These are phyloP conservation scores for Saccharomyces hybrid DNA, from an alignment of 1,139 yeast genomes.

Conservation along the genomic window DNA sequence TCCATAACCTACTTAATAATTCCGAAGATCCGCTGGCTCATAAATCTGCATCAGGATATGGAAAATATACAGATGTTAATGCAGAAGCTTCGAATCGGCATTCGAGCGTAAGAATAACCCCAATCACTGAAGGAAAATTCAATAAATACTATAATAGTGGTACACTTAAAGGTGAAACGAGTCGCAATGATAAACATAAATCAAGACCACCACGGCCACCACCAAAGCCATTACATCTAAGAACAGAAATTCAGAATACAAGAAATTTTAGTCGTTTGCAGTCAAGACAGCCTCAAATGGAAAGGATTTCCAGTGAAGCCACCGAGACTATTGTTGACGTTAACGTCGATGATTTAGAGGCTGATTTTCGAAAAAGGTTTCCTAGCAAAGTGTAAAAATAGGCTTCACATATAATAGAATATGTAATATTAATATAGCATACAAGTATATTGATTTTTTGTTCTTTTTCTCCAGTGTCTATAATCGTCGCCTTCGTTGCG, in stretches of 20 bases:
- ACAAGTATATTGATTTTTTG: neutral
- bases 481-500: neutral
- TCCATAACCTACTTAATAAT: constrained; percentile 43
- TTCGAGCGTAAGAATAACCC: neutral
- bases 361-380: constrained; percentile 16
- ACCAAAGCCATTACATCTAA: constrained; percentile 13
- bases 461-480: neutral
- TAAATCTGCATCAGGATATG: constrained; percentile 54
- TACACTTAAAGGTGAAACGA: neutral
- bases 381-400: constrained; percentile 16
- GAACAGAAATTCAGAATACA: constrained; percentile 1
- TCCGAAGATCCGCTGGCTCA: constrained; percentile 34
- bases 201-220: constrained; percentile 7
- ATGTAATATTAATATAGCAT: neutral
- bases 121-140: neutral
- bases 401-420: constrained; percentile 1
- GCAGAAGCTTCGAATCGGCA: neutral
- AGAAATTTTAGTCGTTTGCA: neutral
- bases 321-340: constrained; percentile 9
- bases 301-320: constrained; percentile 7
- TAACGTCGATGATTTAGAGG: constrained; percentile 16
- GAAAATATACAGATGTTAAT: constrained; percentile 42
- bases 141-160: neutral
- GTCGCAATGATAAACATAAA: neutral
- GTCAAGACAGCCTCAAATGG: neutral